These are phyloP conservation scores for Chlamydomonas eustigma DNA, from an alignment of 139 green algal genomes.

Conservation along the genomic window DNA sequence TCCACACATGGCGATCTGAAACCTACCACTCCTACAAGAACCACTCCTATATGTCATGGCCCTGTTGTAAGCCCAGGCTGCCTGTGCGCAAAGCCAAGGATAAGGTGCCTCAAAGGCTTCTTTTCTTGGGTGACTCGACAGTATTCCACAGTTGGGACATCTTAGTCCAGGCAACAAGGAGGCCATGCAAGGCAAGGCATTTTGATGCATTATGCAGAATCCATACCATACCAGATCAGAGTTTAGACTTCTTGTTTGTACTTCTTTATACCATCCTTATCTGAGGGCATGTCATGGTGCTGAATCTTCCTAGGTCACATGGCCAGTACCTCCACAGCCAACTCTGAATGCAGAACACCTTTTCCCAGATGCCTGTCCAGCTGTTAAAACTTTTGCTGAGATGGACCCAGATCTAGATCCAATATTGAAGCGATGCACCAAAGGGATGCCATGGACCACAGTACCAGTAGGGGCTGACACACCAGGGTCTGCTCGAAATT, in stretches of 20 bases:
- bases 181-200: slow-evolving; percentile 1
- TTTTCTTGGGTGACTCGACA: slow-evolving; percentile 3
- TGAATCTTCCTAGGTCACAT: too few relatives aligned
- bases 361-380: background rate
- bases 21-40: slow-evolving; percentile 6
- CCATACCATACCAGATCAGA: too few relatives aligned
- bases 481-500: background rate
- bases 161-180: background rate
- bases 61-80: background rate
- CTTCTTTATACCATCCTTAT: too few relatives aligned
- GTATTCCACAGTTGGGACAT: slow-evolving; percentile 5
- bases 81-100: slow-evolving; percentile 6
- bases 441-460: slow-evolving; percentile 1
- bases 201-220: too few relatives aligned
- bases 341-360: background rate
- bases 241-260: too few relatives aligned
- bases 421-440: background rate
- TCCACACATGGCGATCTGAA: background rate
- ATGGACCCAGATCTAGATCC: background rate
- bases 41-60: background rate
- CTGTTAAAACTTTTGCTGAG: background rate
- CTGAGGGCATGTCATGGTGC: too few relatives aligned
- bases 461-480: slow-evolving; percentile 1
- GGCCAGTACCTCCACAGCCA: too few relatives aligned
- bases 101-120: background rate